phyloP scores from a whole-genome alignment of 345 rosid species.

The Eucalyptus cladocalyx region DNA sequence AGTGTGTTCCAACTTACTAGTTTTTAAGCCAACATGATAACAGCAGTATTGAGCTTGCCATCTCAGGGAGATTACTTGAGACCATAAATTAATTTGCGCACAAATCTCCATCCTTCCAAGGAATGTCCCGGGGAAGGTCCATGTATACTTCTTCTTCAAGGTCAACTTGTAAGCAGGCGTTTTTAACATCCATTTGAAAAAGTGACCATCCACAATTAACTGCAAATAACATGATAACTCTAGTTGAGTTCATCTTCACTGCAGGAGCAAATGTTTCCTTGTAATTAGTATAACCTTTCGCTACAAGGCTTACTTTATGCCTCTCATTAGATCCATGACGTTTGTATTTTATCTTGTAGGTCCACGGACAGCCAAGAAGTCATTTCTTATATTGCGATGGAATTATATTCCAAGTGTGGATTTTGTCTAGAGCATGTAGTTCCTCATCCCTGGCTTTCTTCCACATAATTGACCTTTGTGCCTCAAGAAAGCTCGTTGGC shows the following conservation, averaged over 20 bases:
- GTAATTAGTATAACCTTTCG: background rate
- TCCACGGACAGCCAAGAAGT: background rate
- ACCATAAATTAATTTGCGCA: background rate
- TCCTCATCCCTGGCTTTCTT: background rate
- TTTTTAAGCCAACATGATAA: background rate
- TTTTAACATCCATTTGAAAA: background rate
- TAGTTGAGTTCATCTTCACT: background rate
- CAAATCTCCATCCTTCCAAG: background rate
- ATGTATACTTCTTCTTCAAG: background rate
- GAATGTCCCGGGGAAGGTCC: background rate
- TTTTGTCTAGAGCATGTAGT: background rate
- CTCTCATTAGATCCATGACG: background rate
- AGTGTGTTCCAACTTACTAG: background rate
- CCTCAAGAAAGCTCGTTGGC: background rate
- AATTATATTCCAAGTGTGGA: background rate
- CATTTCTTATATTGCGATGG: background rate
- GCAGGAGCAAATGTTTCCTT: background rate
- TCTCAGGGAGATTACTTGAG: background rate
- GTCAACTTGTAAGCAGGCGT: background rate
- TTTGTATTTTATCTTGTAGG: background rate
- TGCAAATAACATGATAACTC: background rate
- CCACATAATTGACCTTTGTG: background rate
- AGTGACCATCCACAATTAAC: background rate
- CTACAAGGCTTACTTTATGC: background rate
- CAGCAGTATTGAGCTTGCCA: background rate